A percentile compares a stretch with the other conserved stretches of the same genome.
These are phyloP conservation scores for Collariella sp. DNA, from an alignment of 495 filamentous ascomycete genomes.

Conservation along the genomic window DNA sequence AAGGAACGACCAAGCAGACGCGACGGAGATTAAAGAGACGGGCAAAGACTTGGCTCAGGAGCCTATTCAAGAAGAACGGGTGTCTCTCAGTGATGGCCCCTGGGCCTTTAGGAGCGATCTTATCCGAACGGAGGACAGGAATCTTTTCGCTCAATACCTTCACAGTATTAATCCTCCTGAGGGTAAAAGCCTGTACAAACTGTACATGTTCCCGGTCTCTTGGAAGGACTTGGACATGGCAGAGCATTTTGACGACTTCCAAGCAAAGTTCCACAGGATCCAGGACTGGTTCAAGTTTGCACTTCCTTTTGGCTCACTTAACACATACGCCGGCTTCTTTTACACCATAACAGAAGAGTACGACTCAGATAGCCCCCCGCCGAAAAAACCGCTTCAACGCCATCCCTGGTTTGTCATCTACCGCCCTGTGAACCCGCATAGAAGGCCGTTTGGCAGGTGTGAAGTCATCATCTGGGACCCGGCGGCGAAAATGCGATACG, in stretches of 20 bases:
- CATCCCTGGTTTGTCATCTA: slow-evolving; percentile 38
- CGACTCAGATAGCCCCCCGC: slow-evolving; percentile 18
- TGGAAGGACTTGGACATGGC: slow-evolving; percentile 33
- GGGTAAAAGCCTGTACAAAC: background rate
- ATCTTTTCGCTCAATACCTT: background rate
- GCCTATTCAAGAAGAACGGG: background rate
- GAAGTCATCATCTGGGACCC: slow-evolving; percentile 45
- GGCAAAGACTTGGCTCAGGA: background rate
- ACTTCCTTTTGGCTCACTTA: slow-evolving; percentile 9
- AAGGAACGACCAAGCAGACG: slow-evolving; percentile 1
- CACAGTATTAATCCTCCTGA: background rate
- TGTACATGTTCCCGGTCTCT: slow-evolving; percentile 30
- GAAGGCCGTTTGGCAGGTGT: slow-evolving; percentile 8
- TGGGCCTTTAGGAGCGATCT: slow-evolving; percentile 13
- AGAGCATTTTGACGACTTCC: slow-evolving; percentile 25
- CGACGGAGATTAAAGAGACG: background rate
- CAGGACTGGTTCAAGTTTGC: slow-evolving; percentile 27
- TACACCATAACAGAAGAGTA: slow-evolving; percentile 36
- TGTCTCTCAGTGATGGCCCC: background rate
- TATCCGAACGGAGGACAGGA: background rate
- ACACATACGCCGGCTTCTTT: slow-evolving; percentile 34
- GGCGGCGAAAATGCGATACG: slow-evolving; percentile 16
- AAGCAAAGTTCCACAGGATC: slow-evolving; percentile 23
- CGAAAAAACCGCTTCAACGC: slow-evolving; percentile 10
- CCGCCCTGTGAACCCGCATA: slow-evolving; percentile 29